Base-by-base conservation (phyloP, 148 eudicot genomes). In the Rhododendron mucronatum region DNA sequence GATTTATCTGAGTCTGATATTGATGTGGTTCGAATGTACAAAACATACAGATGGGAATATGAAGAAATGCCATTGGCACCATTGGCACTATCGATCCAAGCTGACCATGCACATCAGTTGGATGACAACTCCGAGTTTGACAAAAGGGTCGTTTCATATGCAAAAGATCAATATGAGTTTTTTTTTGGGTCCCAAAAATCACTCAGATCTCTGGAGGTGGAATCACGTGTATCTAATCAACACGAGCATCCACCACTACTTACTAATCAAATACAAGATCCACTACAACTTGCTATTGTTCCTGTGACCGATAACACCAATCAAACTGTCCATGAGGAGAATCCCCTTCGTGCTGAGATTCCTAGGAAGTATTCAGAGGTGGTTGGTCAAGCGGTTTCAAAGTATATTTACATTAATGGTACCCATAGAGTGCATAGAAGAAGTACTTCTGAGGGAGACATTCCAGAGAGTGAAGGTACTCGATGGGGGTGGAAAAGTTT, bases 21-120 rank as follows among this genome's bases (percentile, higher is more conserved):
- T 63, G 93, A 95, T 8, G 88, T 90, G 26, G 87, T 92, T 53
- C 87, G 94, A 30, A 88, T 94, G 69, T 89, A 88, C 87, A 97
- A 92, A 94, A 86, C 90, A 26, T 69, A 84, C 81, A 91, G 67
- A 88, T 83, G 80, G 82, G 90, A 91, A 45, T 91, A 89, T 67
- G 96, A 94, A 55, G 98, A 93, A 15, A 86, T 78, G 57, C 82
- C 82, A 78, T 45, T 78, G 55, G 81, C 51, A 35, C 81, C 81
- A n/a, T 47, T 78, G 82, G 82, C 82, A 47, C 55, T 78, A n/a
- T 78, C 82, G 13, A 78, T 78, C 82, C 82, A 78, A 48, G 82
- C 82, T 78, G 82, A 78, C 51, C 82, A 78, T 78, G 57, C 82
- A 13, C 30, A n/a, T 78, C 51, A 78, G 30, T 78, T 12, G 57